phyloP scores from a whole-genome alignment of 2,329 filamentous ascomycete genomes.

The Cercospora sp. region DNA sequence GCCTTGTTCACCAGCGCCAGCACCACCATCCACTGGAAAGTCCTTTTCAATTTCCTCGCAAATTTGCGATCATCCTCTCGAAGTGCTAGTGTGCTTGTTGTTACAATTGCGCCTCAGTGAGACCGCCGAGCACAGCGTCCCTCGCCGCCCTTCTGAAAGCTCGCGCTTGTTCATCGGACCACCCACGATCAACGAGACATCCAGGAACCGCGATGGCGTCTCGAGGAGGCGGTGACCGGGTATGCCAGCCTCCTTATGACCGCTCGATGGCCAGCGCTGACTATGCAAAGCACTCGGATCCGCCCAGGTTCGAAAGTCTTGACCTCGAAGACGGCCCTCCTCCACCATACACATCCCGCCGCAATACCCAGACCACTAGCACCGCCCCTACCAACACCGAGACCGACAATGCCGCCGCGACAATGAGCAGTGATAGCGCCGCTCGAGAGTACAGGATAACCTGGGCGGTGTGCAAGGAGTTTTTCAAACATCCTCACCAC shows the following conservation, averaged over 20 bases:
- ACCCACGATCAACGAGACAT: not conserved
- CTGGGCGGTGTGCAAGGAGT: not conserved
- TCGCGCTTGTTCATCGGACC: not conserved
- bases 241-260: not conserved
- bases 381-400: not conserved
- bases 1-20: not conserved
- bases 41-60: not conserved
- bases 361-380: not conserved
- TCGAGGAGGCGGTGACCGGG: not conserved
- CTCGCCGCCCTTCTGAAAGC: not conserved
- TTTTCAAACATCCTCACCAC: not conserved
- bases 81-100: not conserved
- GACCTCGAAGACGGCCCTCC: not conserved
- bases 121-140: not conserved
- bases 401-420: not conserved
- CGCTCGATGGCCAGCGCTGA: not conserved
- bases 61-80: not conserved
- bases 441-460: not conserved
- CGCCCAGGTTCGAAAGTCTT: not conserved
- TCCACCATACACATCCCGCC: not conserved
- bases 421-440: not conserved
- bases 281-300: not conserved
- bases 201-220: not conserved
- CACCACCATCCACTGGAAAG: not conserved
- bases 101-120: not conserved